A percentile compares a stretch with the other conserved stretches of the same genome.
phyloP scores from a whole-genome alignment of 2,329 filamentous ascomycete species.

The Dendryphion nanum region DNA sequence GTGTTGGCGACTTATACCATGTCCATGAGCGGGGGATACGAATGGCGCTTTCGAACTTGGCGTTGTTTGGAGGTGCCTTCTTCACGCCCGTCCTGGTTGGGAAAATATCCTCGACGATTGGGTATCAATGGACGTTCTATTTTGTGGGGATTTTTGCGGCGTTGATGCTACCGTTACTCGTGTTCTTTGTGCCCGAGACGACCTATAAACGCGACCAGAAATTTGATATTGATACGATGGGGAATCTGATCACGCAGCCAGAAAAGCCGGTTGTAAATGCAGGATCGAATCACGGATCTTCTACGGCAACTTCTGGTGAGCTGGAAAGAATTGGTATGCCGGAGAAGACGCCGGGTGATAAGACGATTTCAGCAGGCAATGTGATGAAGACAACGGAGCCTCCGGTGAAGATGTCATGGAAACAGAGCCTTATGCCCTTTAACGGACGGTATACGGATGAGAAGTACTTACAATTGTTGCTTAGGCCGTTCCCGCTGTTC shows the following conservation, averaged over 20 bases:
- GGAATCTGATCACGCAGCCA: conserved; percentile 27
- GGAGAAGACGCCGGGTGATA: conserved; percentile 2
- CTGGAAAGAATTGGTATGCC: conserved; percentile 1
- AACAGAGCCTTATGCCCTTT: conserved; percentile 65
- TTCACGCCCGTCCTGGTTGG: conserved; percentile 88
- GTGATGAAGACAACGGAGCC: not conserved
- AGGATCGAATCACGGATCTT: conserved; percentile 1
- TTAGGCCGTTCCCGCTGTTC: conserved; percentile 79
- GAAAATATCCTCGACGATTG: conserved; percentile 72
- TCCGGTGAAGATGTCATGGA: conserved; percentile 56
- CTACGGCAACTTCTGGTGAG: conserved; percentile 2
- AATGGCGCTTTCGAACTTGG: conserved; percentile 77
- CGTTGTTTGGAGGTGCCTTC: conserved; percentile 70
- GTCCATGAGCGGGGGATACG: conserved; percentile 82
- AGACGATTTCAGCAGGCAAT: not conserved
- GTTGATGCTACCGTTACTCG: conserved; percentile 65
- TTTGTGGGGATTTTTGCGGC: conserved; percentile 82
- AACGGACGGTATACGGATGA: conserved; percentile 81
- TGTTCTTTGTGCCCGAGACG: conserved; percentile 83
- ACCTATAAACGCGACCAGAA: conserved; percentile 66
- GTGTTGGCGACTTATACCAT: conserved; percentile 85
- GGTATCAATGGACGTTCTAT: conserved; percentile 89
- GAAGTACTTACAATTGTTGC: conserved; percentile 61
- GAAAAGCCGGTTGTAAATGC: conserved; percentile 2
- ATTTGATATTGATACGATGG: conserved; percentile 67